These are phyloP conservation scores for Phialophora chinensis DNA, from an alignment of 2,329 filamentous ascomycete species.

Conservation along the genomic window DNA sequence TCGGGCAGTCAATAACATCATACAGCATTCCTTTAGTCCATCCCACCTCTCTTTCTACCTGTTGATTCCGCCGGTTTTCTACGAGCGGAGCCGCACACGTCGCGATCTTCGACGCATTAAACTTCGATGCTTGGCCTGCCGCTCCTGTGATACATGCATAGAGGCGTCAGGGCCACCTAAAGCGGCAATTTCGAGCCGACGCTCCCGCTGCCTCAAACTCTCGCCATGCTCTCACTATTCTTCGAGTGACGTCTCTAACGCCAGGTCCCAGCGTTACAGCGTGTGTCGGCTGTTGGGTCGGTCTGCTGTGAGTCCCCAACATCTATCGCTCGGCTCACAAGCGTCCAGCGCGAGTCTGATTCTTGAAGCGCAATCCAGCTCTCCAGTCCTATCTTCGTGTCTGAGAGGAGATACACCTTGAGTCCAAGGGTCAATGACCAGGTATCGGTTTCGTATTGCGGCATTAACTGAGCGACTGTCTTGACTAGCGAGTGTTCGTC, in stretches of 20 bases:
- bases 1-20: background rate
- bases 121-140: background rate
- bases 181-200: background rate
- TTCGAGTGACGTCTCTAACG: background rate
- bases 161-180: background rate
- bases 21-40: background rate
- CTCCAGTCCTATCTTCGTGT: background rate
- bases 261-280: background rate
- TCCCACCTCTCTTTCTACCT: constrained; percentile 3
- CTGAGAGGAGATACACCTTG: background rate
- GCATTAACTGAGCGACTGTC: background rate
- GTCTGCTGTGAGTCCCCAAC: background rate
- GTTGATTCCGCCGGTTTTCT: constrained; percentile 8
- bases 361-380: background rate
- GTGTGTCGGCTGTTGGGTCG: background rate
- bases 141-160: background rate
- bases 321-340: background rate
- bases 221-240: background rate
- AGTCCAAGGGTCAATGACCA: background rate
- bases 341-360: background rate
- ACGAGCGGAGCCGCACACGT: constrained; percentile 1
- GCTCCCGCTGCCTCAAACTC: background rate
- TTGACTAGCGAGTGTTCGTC: background rate
- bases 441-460: background rate
- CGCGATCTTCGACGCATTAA: background rate